Percentiles rank a stretch among this genome's conserved stretches.
Evolutionary conservation across 257 asterid genomes (phyloP).

Genomic region (Solanum pinnatisectum): DNA sequence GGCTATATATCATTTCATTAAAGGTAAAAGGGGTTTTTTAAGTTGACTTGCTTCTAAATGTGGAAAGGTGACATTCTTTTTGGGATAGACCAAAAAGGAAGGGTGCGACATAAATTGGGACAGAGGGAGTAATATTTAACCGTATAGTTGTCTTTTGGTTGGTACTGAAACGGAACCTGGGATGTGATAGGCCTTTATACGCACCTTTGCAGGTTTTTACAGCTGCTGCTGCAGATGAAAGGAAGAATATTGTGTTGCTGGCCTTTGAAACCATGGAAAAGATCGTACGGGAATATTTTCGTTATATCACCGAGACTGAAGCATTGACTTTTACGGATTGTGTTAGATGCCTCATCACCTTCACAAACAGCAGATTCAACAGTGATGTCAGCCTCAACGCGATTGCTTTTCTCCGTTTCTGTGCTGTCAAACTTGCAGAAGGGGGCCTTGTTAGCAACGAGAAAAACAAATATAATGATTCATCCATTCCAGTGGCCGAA

Average conservation of each 20-base stretch:
- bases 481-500: slow-evolving; percentile 16
- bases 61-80: not conserved
- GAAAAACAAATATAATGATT: slow-evolving; percentile 41
- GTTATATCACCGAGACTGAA: slow-evolving; percentile 93
- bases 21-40: not conserved
- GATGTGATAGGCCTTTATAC: not conserved
- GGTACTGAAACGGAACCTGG: not conserved
- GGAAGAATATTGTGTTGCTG: slow-evolving; percentile 86
- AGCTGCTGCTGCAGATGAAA: slow-evolving; percentile 95
- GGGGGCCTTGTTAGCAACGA: slow-evolving; percentile 81
- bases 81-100: not conserved
- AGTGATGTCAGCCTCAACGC: slow-evolving; percentile 98
- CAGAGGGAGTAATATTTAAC: not conserved
- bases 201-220: slow-evolving; percentile 67
- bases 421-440: slow-evolving; percentile 97
- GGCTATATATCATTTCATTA: not conserved
- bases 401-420: slow-evolving; percentile 95
- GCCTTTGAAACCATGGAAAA: slow-evolving; percentile 99
- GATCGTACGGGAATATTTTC: slow-evolving; percentile 93
- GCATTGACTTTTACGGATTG: slow-evolving; percentile 83
- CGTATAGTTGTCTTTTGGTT: not conserved
- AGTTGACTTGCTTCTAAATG: not conserved
- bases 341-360: slow-evolving; percentile 89
- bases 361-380: slow-evolving; percentile 90
- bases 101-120: not conserved